A percentile compares a stretch with the other conserved stretches of the same genome.
phyloP scores from a whole-genome alignment of 495 filamentous ascomycete genomes.

The Jackrogersella multiformis region DNA sequence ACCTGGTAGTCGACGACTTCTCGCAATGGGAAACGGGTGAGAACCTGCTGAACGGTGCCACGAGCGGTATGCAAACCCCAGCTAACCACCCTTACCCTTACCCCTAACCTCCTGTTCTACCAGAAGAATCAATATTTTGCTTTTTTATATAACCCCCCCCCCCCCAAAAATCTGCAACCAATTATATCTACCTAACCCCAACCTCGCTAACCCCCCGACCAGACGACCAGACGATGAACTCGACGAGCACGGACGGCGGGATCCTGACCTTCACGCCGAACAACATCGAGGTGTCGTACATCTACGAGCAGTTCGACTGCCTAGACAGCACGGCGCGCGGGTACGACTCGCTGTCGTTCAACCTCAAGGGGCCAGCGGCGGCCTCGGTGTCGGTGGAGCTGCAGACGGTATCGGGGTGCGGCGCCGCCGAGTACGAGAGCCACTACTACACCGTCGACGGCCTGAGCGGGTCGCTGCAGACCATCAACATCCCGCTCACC shows the following conservation, averaged over 20 bases:
- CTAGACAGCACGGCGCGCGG: constrained; percentile 53
- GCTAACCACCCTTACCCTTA: too few species aligned
- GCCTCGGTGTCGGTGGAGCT: constrained; percentile 62
- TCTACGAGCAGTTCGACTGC: constrained; percentile 66
- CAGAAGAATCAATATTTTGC: too few species aligned
- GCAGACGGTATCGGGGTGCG: constrained; percentile 60
- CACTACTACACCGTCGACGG: constrained; percentile 55
- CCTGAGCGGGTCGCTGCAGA: constrained; percentile 62
- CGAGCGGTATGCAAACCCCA: constrained; percentile 56
- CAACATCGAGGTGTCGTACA: constrained; percentile 56
- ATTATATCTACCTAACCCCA: too few species aligned
- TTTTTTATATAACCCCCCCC: too few species aligned
- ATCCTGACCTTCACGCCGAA: constrained; percentile 64
- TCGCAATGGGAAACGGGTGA: constrained; percentile 58
- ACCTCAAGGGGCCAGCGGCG: constrained; percentile 62
- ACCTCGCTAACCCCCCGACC: background rate
- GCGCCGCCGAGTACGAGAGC: constrained; percentile 56
- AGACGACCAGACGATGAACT: constrained; percentile 67
- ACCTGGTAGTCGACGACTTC: constrained; percentile 68
- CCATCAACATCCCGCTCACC: constrained; percentile 61
- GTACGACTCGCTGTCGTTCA: constrained; percentile 65
- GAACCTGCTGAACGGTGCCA: constrained; percentile 59
- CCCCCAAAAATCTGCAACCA: background rate
- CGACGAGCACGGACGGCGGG: constrained; percentile 56
- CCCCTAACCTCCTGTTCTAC: too few species aligned